Evolutionary conservation across 106 monocot species (phyloP).

Genomic region (Acanthochlamys bracteata): DNA sequence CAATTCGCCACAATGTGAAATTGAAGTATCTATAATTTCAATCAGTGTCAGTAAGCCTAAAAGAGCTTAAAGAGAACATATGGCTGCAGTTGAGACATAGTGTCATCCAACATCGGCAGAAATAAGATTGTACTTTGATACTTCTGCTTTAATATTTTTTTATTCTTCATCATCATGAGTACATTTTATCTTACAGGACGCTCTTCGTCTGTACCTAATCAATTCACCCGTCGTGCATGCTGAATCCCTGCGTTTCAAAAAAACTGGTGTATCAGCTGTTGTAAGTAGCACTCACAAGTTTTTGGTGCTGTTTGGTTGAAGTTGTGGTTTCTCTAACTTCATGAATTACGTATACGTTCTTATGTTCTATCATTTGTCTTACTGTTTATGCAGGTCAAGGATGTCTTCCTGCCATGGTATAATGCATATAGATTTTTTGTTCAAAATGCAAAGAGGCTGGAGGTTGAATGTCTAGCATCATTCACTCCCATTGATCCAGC

Average conservation of each 20-base stretch:
- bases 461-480: conserved; percentile 58
- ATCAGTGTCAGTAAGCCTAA: too few relatives aligned
- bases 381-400: conserved; percentile 72
- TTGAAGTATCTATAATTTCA: too few relatives aligned
- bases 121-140: too few relatives aligned
- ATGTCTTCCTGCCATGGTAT: conserved; percentile 99
- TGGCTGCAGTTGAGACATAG: too few relatives aligned
- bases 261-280: conserved; percentile 82
- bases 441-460: conserved; percentile 94
- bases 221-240: conserved; percentile 98
- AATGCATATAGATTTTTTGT: conserved; percentile 97
- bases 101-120: too few relatives aligned
- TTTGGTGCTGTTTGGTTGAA: not conserved
- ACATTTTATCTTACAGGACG: conserved; percentile 44
- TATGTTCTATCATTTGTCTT: not conserved
- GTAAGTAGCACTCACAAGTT: conserved; percentile 37
- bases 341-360: not conserved
- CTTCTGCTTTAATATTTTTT: too few relatives aligned
- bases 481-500: conserved; percentile 57
- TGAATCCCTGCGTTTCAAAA: conserved; percentile 84
- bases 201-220: conserved; percentile 81
- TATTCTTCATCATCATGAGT: too few relatives aligned
- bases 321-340: not conserved
- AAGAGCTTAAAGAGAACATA: too few relatives aligned
- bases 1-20: too few relatives aligned